Percentiles rank a stretch among this genome's conserved stretches.
phyloP scores from a whole-genome alignment of 345 rosid genomes.

The Gossypioides kirkii region DNA sequence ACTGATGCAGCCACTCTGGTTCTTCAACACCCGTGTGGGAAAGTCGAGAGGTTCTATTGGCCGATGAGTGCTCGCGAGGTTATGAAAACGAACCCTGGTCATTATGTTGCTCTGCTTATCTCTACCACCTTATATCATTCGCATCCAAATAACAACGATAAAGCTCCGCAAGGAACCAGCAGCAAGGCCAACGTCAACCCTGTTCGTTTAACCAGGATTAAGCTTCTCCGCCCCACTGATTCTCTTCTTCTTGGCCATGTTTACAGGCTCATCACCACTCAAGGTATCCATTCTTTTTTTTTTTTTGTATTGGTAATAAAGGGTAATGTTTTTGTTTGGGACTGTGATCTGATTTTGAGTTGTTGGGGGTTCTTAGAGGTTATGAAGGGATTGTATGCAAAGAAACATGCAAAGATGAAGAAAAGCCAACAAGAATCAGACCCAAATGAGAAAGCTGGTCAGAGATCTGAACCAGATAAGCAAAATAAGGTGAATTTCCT shows the following conservation, averaged over 20 bases:
- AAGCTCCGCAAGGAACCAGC: conserved; percentile 1
- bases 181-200: conserved; percentile 20
- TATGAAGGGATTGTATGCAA: conserved; percentile 67
- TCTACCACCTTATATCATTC: conserved; percentile 57
- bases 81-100: conserved; percentile 85
- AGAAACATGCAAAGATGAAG: conserved; percentile 60
- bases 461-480: conserved; percentile 37
- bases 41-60: conserved; percentile 57
- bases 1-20: conserved; percentile 70
- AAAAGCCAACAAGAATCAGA: conserved; percentile 28
- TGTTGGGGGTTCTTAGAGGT: conserved; percentile 49
- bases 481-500: conserved; percentile 35
- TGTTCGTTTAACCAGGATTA: conserved; percentile 73
- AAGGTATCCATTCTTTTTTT: conserved; percentile 36
- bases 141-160: conserved; percentile 21
- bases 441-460: conserved; percentile 11
- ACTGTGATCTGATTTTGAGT: conserved; percentile 13
- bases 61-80: conserved; percentile 59
- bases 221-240: conserved; percentile 88
- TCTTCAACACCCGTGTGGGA: conserved; percentile 77
- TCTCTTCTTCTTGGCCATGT: conserved; percentile 72
- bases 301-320: no score
- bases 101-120: conserved; percentile 85
- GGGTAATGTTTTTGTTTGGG: background rate
- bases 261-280: conserved; percentile 72